Percentiles rank a stretch among this genome's conserved stretches.
Evolutionary conservation across 192 early-diverging fungal genomes (phyloP).

Genomic region (Glomus cerebriforme): DNA sequence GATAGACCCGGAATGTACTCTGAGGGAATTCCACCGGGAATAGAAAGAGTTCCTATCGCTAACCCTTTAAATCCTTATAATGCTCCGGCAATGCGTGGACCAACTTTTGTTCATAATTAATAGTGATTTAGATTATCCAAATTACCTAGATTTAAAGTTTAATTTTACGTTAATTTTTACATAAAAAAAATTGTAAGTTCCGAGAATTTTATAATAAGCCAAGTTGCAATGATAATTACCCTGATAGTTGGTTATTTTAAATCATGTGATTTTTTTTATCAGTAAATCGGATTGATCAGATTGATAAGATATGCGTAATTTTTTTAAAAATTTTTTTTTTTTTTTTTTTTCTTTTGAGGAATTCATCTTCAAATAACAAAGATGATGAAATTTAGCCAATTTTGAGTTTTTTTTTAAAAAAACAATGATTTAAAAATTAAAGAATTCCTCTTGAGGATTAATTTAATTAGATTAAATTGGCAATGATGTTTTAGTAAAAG

Average conservation of each 20-base stretch:
- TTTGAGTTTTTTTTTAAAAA: not conserved
- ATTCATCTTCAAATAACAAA: not conserved
- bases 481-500: not conserved
- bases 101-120: slow-evolving; percentile 30
- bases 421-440: not conserved
- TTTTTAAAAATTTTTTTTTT: no score
- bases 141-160: no score
- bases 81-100: slow-evolving; percentile 33
- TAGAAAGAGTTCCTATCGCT: slow-evolving; percentile 29
- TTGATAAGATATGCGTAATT: no score
- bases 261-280: no score
- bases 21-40: slow-evolving; percentile 29
- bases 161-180: no score
- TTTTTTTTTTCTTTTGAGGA: not conserved
- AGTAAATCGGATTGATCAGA: no score
- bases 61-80: slow-evolving; percentile 33
- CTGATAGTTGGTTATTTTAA: no score
- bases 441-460: not conserved
- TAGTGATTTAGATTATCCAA: not conserved
- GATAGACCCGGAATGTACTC: slow-evolving; percentile 39
- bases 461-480: not conserved
- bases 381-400: not conserved
- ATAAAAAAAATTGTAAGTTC: no score
- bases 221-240: no score
- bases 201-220: no score